Evolutionary conservation across 495 filamentous ascomycete species (phyloP).

Genomic region (Geopyxis carbonaria): DNA sequence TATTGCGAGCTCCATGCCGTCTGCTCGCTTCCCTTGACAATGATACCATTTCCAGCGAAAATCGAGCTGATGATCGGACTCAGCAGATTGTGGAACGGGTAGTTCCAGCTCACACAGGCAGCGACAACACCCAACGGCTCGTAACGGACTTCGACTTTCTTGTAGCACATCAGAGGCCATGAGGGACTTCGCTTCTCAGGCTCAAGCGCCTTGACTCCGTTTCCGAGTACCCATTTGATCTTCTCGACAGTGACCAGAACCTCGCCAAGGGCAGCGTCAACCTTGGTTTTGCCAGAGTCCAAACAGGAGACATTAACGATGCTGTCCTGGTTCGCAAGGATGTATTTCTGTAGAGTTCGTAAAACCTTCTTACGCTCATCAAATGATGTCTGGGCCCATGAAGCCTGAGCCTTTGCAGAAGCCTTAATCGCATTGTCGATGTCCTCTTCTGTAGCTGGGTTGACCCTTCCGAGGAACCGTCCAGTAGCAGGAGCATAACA

Average conservation of each 20-base stretch:
- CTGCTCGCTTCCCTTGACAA: constrained; percentile 84
- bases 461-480: constrained; percentile 59
- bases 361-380: constrained; percentile 61
- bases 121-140: constrained; percentile 87
- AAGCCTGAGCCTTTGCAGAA: constrained; percentile 54
- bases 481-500: constrained; percentile 89
- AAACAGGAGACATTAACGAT: constrained; percentile 77
- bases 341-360: constrained; percentile 58
- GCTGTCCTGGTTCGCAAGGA: constrained; percentile 77
- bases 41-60: constrained; percentile 80
- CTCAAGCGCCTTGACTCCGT: constrained; percentile 69
- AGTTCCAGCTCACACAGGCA: constrained; percentile 95
- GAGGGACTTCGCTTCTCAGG: constrained; percentile 54
- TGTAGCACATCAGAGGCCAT: constrained; percentile 89
- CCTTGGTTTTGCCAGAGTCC: constrained; percentile 92
- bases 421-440: constrained; percentile 66
- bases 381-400: constrained; percentile 72
- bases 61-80: constrained; percentile 77
- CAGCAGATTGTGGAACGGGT: constrained; percentile 84
- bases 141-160: constrained; percentile 76
- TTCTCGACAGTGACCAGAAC: constrained; percentile 88
- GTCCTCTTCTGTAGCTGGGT: constrained; percentile 56
- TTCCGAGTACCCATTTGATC: constrained; percentile 79
- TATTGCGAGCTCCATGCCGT: constrained; percentile 79
- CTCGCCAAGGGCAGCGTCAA: constrained; percentile 86